Percentiles rank a stretch among this genome's conserved stretches.
Evolutionary conservation across 148 eudicot species (phyloP).

Genomic region (Cornus florida): DNA sequence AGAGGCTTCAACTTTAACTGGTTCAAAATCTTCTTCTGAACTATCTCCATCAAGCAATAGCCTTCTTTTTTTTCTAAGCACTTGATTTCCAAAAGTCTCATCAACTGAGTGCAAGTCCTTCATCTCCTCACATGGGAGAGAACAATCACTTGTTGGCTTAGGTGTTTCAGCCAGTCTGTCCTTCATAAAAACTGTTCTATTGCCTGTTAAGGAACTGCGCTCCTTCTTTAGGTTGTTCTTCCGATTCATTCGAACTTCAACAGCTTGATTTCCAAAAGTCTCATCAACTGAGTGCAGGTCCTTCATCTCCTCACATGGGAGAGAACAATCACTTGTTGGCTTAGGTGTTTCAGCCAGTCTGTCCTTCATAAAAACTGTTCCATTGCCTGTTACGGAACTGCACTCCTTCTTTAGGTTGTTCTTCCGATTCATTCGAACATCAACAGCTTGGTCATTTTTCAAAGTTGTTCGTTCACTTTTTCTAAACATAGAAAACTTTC

Average conservation of each 20-base stretch:
- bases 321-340: neutral
- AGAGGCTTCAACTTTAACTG: neutral
- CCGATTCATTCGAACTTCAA: too few relatives aligned
- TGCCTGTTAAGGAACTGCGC: neutral
- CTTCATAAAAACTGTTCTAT: conserved; percentile 6
- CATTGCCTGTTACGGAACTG: neutral
- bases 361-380: conserved; percentile 1
- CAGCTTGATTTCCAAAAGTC: too few relatives aligned
- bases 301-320: too few relatives aligned
- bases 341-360: neutral
- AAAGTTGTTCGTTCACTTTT: conserved; percentile 13
- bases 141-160: neutral
- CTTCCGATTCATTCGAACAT: conserved; percentile 15
- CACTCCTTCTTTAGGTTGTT: neutral
- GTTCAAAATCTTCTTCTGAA: conserved; percentile 22
- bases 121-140: too few relatives aligned
- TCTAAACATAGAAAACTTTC: conserved; percentile 4
- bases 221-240: neutral
- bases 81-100: too few relatives aligned
- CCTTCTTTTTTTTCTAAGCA: conserved; percentile 5
- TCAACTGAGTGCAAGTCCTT: too few relatives aligned
- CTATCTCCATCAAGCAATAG: conserved; percentile 20
- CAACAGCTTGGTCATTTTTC: neutral
- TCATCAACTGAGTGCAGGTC: too few relatives aligned
- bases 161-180: neutral